Evolutionary conservation across 768 basidiomycete genomes (phyloP), one percentile per base, ranked within the genome.

Genomic region (Cubamyces lactineus): DNA sequence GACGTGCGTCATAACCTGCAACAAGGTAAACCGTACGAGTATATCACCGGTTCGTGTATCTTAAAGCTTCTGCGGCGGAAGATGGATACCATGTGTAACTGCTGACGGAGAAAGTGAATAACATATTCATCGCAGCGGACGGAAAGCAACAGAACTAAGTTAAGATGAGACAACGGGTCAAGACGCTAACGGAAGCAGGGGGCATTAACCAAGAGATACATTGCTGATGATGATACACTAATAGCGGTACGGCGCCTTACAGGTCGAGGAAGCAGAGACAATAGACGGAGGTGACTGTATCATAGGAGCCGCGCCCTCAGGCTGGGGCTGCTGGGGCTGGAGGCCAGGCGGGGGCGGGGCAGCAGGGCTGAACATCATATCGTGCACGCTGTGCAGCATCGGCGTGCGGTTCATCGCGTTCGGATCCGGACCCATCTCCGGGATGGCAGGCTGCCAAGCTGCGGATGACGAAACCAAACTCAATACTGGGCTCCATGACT

Each of bases 241-340:
- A 80, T 85, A 85, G 69, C 79, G 82, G 82, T 87, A 87, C 86
- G 83, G 76, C 70, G 75, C 83, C 87, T 88, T 88, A 88, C 87
- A 86, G 82, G 83, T 75, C 65, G 72, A 67, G 59, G 72, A 67
- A 62, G 73, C 66, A 66, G 72, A 65, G 63, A 82, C 84, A 85
- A 86, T 76, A 77, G 79, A 84, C 86, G 73, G 76, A 73, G 76
- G 68, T 59, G 71, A 70, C 59, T 70, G 67, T 71, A 73, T 69
- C 68, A 75, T 70, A 76, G 71, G 69, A 75, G 74, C 68, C 70
- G 74, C 54, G 24, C 34, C 34, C 34, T 34, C 34, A 34, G 60
- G 64, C 61, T 65, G 66, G 41, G 63, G 56, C 57, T 51, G 63
- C 58, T 48, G 63, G 38, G 58, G 48, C 46, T 53, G 58, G 34